Evolutionary conservation across 78 protist species (phyloP).

Genomic region (Dictyostelium intermedium): DNA sequence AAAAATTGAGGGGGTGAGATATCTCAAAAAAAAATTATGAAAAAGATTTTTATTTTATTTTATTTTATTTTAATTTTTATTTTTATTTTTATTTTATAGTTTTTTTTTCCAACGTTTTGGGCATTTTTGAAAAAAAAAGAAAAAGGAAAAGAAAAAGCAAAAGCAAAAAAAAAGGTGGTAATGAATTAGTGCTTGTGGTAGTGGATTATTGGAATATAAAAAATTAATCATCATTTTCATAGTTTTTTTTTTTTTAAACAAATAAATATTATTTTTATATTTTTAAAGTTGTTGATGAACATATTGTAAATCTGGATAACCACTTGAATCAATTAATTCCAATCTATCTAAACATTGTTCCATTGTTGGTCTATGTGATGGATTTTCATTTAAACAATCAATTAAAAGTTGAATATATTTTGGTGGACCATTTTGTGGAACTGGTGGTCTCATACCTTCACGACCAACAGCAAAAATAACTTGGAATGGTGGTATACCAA

Average conservation of each 20-base stretch:
- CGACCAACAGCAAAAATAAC: constrained; percentile 82
- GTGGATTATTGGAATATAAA: too few relatives aligned
- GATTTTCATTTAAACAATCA: constrained; percentile 80
- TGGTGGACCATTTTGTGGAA: constrained; percentile 45
- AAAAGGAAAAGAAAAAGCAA: too few relatives aligned
- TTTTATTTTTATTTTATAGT: too few relatives aligned
- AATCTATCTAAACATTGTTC: constrained; percentile 40
- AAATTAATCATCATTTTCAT: too few relatives aligned
- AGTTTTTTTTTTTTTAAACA: too few relatives aligned
- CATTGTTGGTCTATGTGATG: constrained; percentile 72
- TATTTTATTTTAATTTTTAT: too few relatives aligned
- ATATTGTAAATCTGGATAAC: background rate
- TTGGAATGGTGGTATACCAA: constrained; percentile 82
- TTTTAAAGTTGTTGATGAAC: background rate
- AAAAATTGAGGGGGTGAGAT: background rate
- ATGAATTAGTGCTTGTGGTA: too few relatives aligned
- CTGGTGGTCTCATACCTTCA: constrained; percentile 78
- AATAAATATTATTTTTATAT: too few relatives aligned
- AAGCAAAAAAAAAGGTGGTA: too few relatives aligned
- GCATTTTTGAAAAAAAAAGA: too few relatives aligned
- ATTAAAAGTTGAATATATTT: constrained; percentile 26
- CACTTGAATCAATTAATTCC: constrained; percentile 11
- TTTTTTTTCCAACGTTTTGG: too few relatives aligned
- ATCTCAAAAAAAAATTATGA: background rate
- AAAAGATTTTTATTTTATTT: too few relatives aligned